These are phyloP conservation scores for Tylopilus orsonianus DNA, from an alignment of 1,284 basidiomycete species.

Conservation along the genomic window DNA sequence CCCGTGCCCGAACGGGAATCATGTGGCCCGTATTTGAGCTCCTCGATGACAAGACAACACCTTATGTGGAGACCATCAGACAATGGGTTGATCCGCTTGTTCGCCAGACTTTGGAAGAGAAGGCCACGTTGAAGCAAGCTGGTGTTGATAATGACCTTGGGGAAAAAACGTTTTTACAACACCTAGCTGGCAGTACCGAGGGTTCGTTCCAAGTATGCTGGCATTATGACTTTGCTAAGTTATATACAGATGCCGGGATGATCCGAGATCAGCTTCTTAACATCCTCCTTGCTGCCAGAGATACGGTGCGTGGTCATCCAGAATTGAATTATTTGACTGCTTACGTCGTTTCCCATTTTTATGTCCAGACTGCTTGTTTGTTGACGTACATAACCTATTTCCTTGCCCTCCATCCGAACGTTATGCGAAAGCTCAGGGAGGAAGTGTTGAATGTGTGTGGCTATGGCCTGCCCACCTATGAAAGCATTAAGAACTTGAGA, in stretches of 20 bases:
- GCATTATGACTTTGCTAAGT: slow-evolving; percentile 8
- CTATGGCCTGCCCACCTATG: slow-evolving; percentile 48
- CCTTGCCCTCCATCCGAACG: slow-evolving; percentile 58
- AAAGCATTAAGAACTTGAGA: slow-evolving; percentile 53
- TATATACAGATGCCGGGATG: slow-evolving; percentile 45
- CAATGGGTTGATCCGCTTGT: slow-evolving; percentile 66
- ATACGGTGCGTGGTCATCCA: slow-evolving; percentile 52
- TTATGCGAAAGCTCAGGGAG: slow-evolving; percentile 51
- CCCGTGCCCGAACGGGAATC: slow-evolving; percentile 52
- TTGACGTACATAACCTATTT: slow-evolving; percentile 67
- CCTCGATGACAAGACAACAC: slow-evolving; percentile 54
- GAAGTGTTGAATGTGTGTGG: slow-evolving; percentile 62
- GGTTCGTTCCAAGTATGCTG: slow-evolving; percentile 38
- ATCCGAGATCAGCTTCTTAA: slow-evolving; percentile 74
- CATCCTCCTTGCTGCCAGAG: slow-evolving; percentile 68
- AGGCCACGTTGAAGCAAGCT: slow-evolving; percentile 39
- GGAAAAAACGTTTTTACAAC: slow-evolving; percentile 65
- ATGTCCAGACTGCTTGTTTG: slow-evolving; percentile 54
- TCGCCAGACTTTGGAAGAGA: slow-evolving; percentile 47
- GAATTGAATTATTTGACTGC: not conserved
- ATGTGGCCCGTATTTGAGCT: slow-evolving; percentile 71
- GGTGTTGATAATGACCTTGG: slow-evolving; percentile 41
- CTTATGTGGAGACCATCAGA: slow-evolving; percentile 52
- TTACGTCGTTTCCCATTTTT: slow-evolving; percentile 1
- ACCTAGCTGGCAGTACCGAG: slow-evolving; percentile 63